These are phyloP conservation scores for Porphyrellus sp. DNA, from an alignment of 1,284 basidiomycete species.

Conservation along the genomic window DNA sequence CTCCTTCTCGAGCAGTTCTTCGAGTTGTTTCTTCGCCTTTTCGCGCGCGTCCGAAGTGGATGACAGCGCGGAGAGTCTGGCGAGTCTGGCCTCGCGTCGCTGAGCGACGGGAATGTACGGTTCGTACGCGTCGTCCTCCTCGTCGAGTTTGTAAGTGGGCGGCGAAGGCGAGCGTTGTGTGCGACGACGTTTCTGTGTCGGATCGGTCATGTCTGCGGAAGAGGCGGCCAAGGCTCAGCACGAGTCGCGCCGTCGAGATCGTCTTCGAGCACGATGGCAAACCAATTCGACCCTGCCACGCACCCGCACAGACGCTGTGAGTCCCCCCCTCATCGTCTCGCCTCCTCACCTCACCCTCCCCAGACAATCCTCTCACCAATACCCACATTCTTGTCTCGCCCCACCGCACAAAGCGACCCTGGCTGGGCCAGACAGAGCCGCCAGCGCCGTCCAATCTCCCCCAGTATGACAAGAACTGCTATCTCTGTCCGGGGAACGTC, in stretches of 20 bases:
- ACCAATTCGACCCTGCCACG: constrained; percentile 59
- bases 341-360: constrained; percentile 22
- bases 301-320: constrained; percentile 74
- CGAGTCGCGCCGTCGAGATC: not conserved
- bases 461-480: constrained; percentile 77
- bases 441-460: constrained; percentile 56
- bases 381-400: constrained; percentile 84
- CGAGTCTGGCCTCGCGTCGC: constrained; percentile 77
- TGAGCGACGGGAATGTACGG: constrained; percentile 90
- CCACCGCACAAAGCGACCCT: constrained; percentile 79
- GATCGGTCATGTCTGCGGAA: constrained; percentile 26
- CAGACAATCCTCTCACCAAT: constrained; percentile 75
- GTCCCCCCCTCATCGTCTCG: constrained; percentile 23
- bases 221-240: not conserved
- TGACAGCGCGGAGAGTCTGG: constrained; percentile 65
- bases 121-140: constrained; percentile 67
- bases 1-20: constrained; percentile 64
- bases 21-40: constrained; percentile 49
- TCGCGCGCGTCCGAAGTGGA: constrained; percentile 52
- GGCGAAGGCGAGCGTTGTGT: constrained; percentile 61
- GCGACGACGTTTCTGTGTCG: constrained; percentile 46
- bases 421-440: constrained; percentile 81
- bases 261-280: constrained; percentile 38
- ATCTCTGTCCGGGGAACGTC: constrained; percentile 86
- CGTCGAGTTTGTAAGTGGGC: constrained; percentile 52